Conservation (phyloP, 1,284 basidiomycete genomes). For the Austropuccinia psidii region DNA sequence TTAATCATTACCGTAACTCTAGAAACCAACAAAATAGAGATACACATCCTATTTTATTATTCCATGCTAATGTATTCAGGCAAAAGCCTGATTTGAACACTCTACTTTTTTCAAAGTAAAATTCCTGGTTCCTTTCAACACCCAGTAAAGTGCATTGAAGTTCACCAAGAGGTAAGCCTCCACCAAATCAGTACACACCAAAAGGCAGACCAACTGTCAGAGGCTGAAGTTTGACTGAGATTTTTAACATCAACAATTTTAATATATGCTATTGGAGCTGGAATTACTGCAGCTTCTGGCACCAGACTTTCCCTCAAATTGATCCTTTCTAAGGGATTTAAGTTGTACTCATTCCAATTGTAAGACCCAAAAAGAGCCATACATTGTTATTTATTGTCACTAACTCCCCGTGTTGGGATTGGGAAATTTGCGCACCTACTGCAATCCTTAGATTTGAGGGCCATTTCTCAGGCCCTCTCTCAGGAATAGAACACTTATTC, state of each 20-base stretch:
- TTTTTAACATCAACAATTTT: conserved; percentile 42
- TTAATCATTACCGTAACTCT: conserved; percentile 58
- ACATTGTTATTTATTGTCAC: conserved; percentile 49
- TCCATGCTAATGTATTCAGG: conserved; percentile 56
- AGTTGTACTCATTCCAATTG: conserved; percentile 49
- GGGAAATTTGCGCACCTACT: conserved; percentile 48
- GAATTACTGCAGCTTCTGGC: conserved; percentile 46
- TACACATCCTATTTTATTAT: conserved; percentile 55
- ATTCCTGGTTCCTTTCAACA: conserved; percentile 54
- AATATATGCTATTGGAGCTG: conserved; percentile 45
- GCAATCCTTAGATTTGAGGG: conserved; percentile 44
- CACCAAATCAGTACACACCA: conserved; percentile 53
- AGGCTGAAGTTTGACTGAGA: conserved; percentile 44
- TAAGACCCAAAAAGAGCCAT: conserved; percentile 44
- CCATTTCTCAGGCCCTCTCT: conserved; percentile 48
- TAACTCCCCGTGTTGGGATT: conserved; percentile 46
- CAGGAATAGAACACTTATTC: conserved; percentile 57
- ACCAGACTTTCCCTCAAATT: conserved; percentile 49
- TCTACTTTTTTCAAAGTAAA: conserved; percentile 60
- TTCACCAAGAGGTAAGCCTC: conserved; percentile 55
- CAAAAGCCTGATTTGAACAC: conserved; percentile 57
- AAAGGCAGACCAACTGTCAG: conserved; percentile 52
- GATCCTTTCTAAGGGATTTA: conserved; percentile 49
- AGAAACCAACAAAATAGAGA: conserved; percentile 57
- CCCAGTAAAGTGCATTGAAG: conserved; percentile 53